Evolutionary conservation across 1,139 yeast species (phyloP).

Genomic region (Hansenula lynferdii): DNA sequence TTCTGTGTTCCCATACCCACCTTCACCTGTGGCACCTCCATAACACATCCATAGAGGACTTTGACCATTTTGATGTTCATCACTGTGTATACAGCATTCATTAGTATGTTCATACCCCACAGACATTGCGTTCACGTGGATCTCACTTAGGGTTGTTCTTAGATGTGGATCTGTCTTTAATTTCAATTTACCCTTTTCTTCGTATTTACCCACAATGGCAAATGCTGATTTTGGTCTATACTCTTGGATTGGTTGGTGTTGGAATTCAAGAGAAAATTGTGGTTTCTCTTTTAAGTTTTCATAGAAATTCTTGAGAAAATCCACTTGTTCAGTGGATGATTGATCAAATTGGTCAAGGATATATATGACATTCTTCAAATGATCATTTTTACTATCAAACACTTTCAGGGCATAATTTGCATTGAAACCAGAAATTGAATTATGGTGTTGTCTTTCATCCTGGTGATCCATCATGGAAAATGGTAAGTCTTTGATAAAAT

Average conservation of each 20-base stretch:
- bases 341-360: conserved; percentile 11
- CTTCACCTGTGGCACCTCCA: conserved; percentile 52
- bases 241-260: conserved; percentile 48
- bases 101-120: conserved; percentile 56
- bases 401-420: conserved; percentile 17
- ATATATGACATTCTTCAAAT: conserved; percentile 11
- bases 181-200: conserved; percentile 38
- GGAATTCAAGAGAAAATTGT: conserved; percentile 29
- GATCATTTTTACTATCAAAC: conserved; percentile 8
- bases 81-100: conserved; percentile 42
- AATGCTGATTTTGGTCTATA: conserved; percentile 45
- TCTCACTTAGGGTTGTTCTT: conserved; percentile 15
- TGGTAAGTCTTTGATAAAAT: conserved; percentile 21
- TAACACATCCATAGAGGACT: conserved; percentile 46
- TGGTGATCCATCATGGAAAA: conserved; percentile 8
- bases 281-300: conserved; percentile 11
- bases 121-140: conserved; percentile 33
- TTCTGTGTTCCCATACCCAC: conserved; percentile 30
- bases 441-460: conserved; percentile 5
- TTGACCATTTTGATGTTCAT: conserved; percentile 7
- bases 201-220: conserved; percentile 43
- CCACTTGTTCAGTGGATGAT: background rate
- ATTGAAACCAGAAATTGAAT: background rate
- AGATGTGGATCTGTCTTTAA: conserved; percentile 26
- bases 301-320: conserved; percentile 4